Conservation (phyloP, 2,329 filamentous ascomycete species). For the Ascochyta lentis region DNA sequence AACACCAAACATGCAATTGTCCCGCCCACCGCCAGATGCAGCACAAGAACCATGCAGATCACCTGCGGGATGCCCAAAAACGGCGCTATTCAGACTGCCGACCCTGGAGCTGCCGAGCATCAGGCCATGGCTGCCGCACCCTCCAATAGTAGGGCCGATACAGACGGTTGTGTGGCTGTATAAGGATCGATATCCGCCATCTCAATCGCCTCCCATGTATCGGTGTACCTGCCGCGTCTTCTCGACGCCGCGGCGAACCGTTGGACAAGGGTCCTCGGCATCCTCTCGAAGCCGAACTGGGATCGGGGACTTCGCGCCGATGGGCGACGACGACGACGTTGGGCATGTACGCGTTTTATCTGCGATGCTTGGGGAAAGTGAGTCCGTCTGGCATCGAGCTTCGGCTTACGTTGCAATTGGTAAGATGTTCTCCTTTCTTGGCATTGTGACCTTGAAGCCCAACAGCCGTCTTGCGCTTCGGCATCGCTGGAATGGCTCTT, state of each 20-base stretch:
- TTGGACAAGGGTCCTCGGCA: constrained; percentile 2
- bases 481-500: too few species aligned
- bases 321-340: constrained; percentile 1
- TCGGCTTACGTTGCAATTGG: neutral
- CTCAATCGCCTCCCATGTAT: neutral
- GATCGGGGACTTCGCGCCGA: constrained; percentile 6
- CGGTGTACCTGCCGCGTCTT: neutral
- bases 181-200: neutral
- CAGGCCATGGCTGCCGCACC: constrained; percentile 2
- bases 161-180: neutral
- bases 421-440: too few species aligned
- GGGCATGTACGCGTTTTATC: neutral
- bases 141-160: constrained; percentile 2
- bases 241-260: constrained; percentile 3
- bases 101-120: neutral
- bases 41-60: neutral
- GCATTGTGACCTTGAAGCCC: too few species aligned
- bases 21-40: neutral
- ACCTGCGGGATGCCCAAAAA: neutral
- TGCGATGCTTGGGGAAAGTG: neutral
- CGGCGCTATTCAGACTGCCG: neutral
- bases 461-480: too few species aligned
- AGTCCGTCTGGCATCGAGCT: neutral
- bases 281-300: neutral
- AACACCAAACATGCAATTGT: neutral